Base-by-base conservation (phyloP, 768 basidiomycete genomes). In the Mycena olivaceomarginata region DNA sequence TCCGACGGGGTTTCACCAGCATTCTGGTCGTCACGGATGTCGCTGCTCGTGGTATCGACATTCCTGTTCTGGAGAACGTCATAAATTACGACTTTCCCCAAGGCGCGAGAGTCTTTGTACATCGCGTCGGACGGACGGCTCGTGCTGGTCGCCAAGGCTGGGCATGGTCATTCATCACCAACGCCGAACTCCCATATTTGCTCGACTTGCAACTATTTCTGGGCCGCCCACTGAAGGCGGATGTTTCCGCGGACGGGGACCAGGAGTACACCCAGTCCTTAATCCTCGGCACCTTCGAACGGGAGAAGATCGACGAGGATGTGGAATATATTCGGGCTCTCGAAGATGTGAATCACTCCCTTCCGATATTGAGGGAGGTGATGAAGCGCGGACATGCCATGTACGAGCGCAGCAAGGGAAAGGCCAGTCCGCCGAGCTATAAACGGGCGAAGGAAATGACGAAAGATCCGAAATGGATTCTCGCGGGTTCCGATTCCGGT, bases 31-130 rank as follows among this genome's bases (percentile, higher is more conserved):
- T 99, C 57, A 99, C 98, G 0, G 98, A 99, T 82, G 97, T 99
- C 53, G 98, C 98, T 22, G 98, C 98, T 16, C 95, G 98, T 79
- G 98, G 98, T 81, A 97, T 99, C 80, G 98, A 99, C 86, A 98
- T 99, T 45, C 98, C 98, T 6, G 91, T 99, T 53, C 91, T 99
- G 77, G 97, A 98, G 83, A 96, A 99, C 82, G 98, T 99, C 45
- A 89, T 99, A 84, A 99, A 99, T 85, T 99, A 98, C 84, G 98
- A 99, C 81, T 99, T 99, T 80, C 98, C 98, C 0, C 95, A 97
- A 75, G 97, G 98, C 31, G 93, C 97, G 2, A 89, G 98, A 72
- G 93, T 98, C 13, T 99, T 99, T 80, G 94, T 99, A 0, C 98
- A 99, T 85, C 95, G 98, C 74, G 98, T 99, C 31, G 98, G 98